These are phyloP conservation scores for Ceratocystis albifundus DNA, from an alignment of 2,329 filamentous ascomycete species.

Conservation along the genomic window DNA sequence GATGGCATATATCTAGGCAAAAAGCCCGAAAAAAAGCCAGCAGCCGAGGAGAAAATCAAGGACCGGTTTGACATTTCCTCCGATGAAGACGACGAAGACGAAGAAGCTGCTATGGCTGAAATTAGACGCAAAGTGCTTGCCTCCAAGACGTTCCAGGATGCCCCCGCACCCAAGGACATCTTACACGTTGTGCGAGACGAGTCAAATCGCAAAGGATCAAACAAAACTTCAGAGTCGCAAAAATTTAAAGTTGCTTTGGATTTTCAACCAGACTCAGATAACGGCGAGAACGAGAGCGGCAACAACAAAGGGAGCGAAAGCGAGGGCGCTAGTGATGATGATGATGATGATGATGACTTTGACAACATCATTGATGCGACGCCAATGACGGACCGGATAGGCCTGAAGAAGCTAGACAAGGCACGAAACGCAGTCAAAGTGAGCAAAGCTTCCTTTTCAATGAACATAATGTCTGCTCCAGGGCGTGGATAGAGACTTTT, in stretches of 20 bases:
- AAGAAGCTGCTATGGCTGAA: slow-evolving; percentile 80
- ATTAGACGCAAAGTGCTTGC: slow-evolving; percentile 80
- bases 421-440: slow-evolving; percentile 40
- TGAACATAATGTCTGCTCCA: slow-evolving; percentile 41
- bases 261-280: slow-evolving; percentile 59
- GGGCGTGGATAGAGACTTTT: slow-evolving; percentile 24
- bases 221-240: slow-evolving; percentile 41
- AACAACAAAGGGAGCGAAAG: slow-evolving; percentile 35
- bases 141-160: slow-evolving; percentile 66
- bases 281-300: slow-evolving; percentile 32
- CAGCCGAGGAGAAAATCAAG: slow-evolving; percentile 30
- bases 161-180: slow-evolving; percentile 35
- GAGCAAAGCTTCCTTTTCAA: slow-evolving; percentile 42
- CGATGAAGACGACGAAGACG: slow-evolving; percentile 74
- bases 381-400: slow-evolving; percentile 75
- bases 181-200: slow-evolving; percentile 26
- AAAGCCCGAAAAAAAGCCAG: slow-evolving; percentile 32
- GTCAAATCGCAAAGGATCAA: slow-evolving; percentile 4
- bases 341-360: slow-evolving; percentile 63
- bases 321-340: slow-evolving; percentile 31
- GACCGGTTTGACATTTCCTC: slow-evolving; percentile 71
- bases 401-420: slow-evolving; percentile 47
- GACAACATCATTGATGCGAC: slow-evolving; percentile 89
- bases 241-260: slow-evolving; percentile 41
- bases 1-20: slow-evolving; percentile 53